Evolutionary conservation across 139 green algal species (phyloP).

Genomic region (Closterium sp.): DNA sequence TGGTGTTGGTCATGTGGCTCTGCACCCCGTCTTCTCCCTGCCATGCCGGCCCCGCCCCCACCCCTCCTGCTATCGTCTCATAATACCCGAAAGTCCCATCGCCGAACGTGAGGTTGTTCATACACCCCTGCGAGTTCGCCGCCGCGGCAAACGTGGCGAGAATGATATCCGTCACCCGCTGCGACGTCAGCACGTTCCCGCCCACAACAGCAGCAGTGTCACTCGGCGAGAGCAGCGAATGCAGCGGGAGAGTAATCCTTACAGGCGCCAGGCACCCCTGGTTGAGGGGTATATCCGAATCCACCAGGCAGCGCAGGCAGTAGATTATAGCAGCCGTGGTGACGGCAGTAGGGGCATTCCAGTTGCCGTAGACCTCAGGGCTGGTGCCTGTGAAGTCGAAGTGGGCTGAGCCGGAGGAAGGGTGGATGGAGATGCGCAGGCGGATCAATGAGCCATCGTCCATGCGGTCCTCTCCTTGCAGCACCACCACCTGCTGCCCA

Average conservation of each 20-base stretch:
- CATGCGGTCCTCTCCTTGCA: constrained; percentile 83
- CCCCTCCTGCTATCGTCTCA: constrained; percentile 93
- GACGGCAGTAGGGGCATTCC: constrained; percentile 90
- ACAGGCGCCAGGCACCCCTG: constrained; percentile 59
- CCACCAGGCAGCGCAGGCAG: constrained; percentile 78
- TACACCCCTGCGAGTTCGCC: constrained; percentile 57
- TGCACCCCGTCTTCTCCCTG: constrained; percentile 87
- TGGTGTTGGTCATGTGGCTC: constrained; percentile 99
- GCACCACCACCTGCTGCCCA: neutral
- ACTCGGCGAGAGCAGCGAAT: constrained; percentile 59
- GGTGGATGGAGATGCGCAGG: constrained; percentile 74
- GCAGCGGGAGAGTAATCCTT: constrained; percentile 61
- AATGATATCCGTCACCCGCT: constrained; percentile 94
- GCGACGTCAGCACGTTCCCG: constrained; percentile 97
- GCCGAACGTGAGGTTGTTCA: constrained; percentile 99
- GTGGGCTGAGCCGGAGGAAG: constrained; percentile 42
- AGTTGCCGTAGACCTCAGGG: constrained; percentile 84
- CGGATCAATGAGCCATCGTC: constrained; percentile 89
- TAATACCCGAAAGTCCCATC: constrained; percentile 80
- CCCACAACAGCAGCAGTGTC: constrained; percentile 82
- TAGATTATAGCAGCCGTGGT: constrained; percentile 94
- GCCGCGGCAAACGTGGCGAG: constrained; percentile 78
- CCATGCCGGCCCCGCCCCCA: constrained; percentile 86
- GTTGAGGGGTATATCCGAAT: constrained; percentile 81
- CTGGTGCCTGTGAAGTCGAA: constrained; percentile 92